Evolutionary conservation across 352 stramenopile genomes (phyloP).

Genomic region (Phytophthora sansomeana): DNA sequence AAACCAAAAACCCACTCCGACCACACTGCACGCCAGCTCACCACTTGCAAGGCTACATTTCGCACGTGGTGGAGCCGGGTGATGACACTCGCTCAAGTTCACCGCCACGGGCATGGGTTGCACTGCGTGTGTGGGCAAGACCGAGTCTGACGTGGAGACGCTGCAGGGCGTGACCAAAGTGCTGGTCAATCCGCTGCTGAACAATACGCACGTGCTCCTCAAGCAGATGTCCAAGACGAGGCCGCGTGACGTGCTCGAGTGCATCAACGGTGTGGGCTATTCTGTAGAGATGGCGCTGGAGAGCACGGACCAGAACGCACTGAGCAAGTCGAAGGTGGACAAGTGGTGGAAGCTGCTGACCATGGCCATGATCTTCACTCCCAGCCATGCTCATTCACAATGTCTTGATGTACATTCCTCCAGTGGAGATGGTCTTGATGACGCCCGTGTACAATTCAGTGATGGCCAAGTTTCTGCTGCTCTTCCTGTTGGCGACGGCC

Average conservation of each 20-base stretch:
- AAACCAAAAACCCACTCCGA: too few relatives aligned
- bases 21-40: too few relatives aligned
- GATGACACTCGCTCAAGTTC: conserved; percentile 85
- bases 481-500: conserved; percentile 85
- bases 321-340: conserved; percentile 76
- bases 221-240: conserved; percentile 81
- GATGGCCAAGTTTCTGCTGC: conserved; percentile 81
- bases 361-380: conserved; percentile 83
- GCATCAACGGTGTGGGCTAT: conserved; percentile 74
- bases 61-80: conserved; percentile 76
- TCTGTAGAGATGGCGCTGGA: conserved; percentile 58
- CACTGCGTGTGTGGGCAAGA: conserved; percentile 65
- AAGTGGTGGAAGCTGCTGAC: conserved; percentile 82
- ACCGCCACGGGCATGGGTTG: conserved; percentile 74
- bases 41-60: conserved; percentile 82
- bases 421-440: conserved; percentile 74
- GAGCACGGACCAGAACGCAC: conserved; percentile 63
- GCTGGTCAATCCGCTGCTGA: conserved; percentile 63
- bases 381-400: conserved; percentile 90
- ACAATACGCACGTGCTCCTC: conserved; percentile 83
- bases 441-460: conserved; percentile 79
- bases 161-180: conserved; percentile 82
- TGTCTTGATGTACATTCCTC: conserved; percentile 84
- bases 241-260: conserved; percentile 75
- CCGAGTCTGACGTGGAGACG: conserved; percentile 67